Percentiles rank a stretch among this genome's conserved stretches.
Conservation (phyloP, 2,329 filamentous ascomycete genomes). For the Fusarium torreyae region DNA sequence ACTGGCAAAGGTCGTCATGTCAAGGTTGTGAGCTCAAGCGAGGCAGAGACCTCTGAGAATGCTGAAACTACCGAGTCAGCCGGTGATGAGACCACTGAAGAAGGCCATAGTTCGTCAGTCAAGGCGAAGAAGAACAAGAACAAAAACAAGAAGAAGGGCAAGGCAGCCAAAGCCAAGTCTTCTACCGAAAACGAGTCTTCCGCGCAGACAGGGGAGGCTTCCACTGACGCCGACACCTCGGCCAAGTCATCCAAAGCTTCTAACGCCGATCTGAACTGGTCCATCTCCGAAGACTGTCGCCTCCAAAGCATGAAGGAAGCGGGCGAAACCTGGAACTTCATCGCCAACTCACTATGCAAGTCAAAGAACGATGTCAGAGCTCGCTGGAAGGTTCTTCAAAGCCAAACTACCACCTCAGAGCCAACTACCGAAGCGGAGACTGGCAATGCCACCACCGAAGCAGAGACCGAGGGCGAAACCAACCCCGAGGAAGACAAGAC, state of each 20-base stretch:
- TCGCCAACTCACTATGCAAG: conserved; percentile 49
- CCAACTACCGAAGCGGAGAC: conserved; percentile 13
- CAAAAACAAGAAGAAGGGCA: conserved; percentile 27
- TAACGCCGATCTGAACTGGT: conserved; percentile 47
- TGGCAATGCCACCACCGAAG: neutral
- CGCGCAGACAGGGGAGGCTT: conserved; percentile 2
- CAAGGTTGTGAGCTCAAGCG: conserved; percentile 15
- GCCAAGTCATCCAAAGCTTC: conserved; percentile 13
- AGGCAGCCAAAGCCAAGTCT: conserved; percentile 1
- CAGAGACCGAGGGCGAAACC: neutral
- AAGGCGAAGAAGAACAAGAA: conserved; percentile 23
- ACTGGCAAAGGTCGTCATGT: conserved; percentile 5
- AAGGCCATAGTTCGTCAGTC: neutral
- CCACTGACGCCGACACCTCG: conserved; percentile 13
- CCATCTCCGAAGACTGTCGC: conserved; percentile 55
- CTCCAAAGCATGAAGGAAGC: conserved; percentile 55
- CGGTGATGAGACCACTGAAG: neutral
- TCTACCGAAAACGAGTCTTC: conserved; percentile 26
- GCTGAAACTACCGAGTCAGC: conserved; percentile 7
- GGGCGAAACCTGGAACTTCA: conserved; percentile 51
- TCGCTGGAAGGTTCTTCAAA: conserved; percentile 54
- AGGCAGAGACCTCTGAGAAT: conserved; percentile 4
- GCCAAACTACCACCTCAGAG: conserved; percentile 18
- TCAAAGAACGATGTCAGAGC: conserved; percentile 51
- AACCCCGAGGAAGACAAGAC: neutral